These are phyloP conservation scores for Grigorovia humatica DNA, from an alignment of 805 yeast genomes.

Conservation along the genomic window DNA sequence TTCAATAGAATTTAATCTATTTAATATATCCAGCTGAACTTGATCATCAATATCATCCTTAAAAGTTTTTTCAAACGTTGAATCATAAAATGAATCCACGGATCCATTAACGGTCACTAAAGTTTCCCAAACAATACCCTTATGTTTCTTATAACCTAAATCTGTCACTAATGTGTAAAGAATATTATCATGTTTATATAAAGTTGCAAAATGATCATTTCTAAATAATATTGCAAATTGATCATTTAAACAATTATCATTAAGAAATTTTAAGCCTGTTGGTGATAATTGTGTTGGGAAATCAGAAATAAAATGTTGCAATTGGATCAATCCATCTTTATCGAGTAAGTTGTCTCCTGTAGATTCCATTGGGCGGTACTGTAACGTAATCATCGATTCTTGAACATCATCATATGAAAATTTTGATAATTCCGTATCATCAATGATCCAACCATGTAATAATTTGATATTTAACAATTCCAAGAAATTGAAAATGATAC, in stretches of 20 bases:
- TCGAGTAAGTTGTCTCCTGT: constrained; percentile 14
- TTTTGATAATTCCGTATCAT: constrained; percentile 26
- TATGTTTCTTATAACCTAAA: constrained; percentile 42
- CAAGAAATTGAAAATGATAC: constrained; percentile 31
- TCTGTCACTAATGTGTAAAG: constrained; percentile 69
- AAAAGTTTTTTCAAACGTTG: constrained; percentile 35
- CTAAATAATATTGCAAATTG: constrained; percentile 69
- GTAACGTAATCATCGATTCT: constrained; percentile 41
- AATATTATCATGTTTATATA: constrained; percentile 38
- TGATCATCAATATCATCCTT: not conserved
- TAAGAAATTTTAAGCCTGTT: constrained; percentile 44
- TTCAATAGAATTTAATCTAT: not conserved
- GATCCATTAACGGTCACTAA: constrained; percentile 54
- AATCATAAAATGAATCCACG: constrained; percentile 55
- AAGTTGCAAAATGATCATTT: constrained; percentile 80
- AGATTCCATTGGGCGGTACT: too few species aligned
- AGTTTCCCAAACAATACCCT: constrained; percentile 68
- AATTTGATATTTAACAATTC: constrained; percentile 45
- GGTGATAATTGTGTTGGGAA: constrained; percentile 68
- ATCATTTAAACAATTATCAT: constrained; percentile 34
- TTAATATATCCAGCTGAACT: not conserved
- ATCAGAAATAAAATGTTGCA: constrained; percentile 38
- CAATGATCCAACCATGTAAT: constrained; percentile 76
- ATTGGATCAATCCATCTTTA: constrained; percentile 16
- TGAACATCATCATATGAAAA: constrained; percentile 52